phyloP scores from a whole-genome alignment of 179 eudicot genomes.

The Carnegiea gigantea region DNA sequence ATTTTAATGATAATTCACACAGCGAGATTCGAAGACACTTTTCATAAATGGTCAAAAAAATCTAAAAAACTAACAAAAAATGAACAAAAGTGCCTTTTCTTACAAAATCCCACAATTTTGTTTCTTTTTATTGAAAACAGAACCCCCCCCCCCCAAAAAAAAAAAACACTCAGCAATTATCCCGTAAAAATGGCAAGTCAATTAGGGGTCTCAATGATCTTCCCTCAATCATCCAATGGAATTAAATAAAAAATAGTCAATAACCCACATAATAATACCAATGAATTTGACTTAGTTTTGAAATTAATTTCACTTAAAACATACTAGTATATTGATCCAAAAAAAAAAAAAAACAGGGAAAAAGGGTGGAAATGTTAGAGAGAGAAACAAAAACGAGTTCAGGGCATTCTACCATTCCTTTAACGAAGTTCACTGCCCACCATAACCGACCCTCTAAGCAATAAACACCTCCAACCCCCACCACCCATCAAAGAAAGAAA shows the following conservation, averaged over 20 bases:
- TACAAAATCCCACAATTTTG: neutral
- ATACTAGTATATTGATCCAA: too few relatives aligned
- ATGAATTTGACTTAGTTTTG: slow-evolving; percentile 15
- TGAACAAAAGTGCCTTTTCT: neutral
- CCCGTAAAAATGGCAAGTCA: slow-evolving; percentile 29
- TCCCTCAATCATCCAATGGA: neutral
- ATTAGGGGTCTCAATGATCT: slow-evolving; percentile 14
- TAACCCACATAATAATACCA: slow-evolving; percentile 4
- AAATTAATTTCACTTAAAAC: neutral
- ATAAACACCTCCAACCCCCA: neutral
- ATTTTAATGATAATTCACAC: neutral
- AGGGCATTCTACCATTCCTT: slow-evolving; percentile 34
- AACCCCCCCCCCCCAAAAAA: neutral
- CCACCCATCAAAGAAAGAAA: neutral
- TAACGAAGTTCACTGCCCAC: slow-evolving; percentile 17
- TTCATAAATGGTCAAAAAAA: neutral
- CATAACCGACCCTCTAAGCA: slow-evolving; percentile 5
- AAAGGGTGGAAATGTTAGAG: slow-evolving; percentile 8
- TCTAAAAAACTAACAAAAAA: neutral
- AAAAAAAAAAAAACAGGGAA: neutral
- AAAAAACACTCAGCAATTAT: neutral
- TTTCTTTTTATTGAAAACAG: neutral
- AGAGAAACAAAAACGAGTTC: slow-evolving; percentile 20
- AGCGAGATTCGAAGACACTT: neutral
- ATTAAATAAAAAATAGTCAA: neutral